Conservation (phyloP, 2,329 filamentous ascomycete genomes). For the Cercospora sp. region DNA sequence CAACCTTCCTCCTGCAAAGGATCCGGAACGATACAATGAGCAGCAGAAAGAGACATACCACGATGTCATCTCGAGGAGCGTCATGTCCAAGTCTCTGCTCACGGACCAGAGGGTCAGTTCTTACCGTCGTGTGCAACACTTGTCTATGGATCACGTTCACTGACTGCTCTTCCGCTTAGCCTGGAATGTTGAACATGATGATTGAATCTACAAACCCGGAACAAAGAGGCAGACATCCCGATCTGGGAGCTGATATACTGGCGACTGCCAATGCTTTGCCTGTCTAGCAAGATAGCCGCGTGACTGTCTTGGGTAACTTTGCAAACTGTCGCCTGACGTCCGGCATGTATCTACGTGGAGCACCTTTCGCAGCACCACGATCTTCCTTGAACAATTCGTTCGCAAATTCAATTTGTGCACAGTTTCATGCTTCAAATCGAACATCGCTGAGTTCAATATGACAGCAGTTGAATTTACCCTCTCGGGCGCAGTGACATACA, state of each 20-base stretch:
- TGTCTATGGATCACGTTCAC: no score
- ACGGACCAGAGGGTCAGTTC: conserved; percentile 16
- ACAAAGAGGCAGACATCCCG: conserved; percentile 18
- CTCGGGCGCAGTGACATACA: not conserved
- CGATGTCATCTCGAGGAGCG: conserved; percentile 9
- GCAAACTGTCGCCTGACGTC: not conserved
- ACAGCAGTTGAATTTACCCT: not conserved
- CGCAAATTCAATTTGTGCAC: not conserved
- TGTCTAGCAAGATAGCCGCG: not conserved
- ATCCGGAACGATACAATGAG: conserved; percentile 8
- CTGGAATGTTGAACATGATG: conserved; percentile 31
- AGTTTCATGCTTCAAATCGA: not conserved
- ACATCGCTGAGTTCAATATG: not conserved
- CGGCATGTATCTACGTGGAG: not conserved
- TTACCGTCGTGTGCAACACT: not conserved
- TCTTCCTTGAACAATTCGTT: not conserved
- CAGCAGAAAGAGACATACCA: conserved; percentile 9
- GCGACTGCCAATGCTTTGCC: conserved; percentile 13
- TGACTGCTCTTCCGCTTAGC: conserved; percentile 21
- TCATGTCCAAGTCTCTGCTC: conserved; percentile 15
- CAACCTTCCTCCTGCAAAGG: conserved; percentile 10
- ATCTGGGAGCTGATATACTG: conserved; percentile 27
- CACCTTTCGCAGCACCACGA: not conserved
- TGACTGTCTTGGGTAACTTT: not conserved
- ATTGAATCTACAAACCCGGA: conserved; percentile 30